Evolutionary conservation across 2,329 filamentous ascomycete species (phyloP).

Genomic region (Ceratocystis colombiana): DNA sequence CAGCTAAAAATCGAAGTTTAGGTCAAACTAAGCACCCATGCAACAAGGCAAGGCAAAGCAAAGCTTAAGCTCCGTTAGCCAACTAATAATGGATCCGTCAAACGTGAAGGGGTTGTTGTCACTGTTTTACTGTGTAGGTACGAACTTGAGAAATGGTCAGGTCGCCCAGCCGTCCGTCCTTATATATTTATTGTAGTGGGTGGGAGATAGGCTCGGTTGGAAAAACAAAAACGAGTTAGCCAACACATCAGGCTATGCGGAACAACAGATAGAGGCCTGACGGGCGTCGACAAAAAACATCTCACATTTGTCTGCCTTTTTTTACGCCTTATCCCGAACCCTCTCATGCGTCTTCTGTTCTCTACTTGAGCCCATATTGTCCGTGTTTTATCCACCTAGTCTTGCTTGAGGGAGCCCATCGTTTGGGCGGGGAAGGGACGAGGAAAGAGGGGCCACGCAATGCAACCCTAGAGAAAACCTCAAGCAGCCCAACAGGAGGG

Average conservation of each 20-base stretch:
- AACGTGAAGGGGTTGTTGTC: background rate
- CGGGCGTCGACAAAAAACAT: too few relatives aligned
- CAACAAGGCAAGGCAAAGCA: background rate
- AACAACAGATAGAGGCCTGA: too few relatives aligned
- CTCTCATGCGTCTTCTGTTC: too few relatives aligned
- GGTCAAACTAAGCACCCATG: background rate
- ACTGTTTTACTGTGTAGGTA: background rate
- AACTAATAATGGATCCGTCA: background rate
- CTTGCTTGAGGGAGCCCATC: too few relatives aligned
- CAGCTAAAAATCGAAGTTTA: background rate
- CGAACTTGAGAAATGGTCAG: background rate
- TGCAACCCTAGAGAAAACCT: background rate
- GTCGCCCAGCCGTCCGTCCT: background rate
- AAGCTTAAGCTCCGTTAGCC: constrained; percentile 4
- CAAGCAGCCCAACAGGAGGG: background rate
- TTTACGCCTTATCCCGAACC: too few relatives aligned
- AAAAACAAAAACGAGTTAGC: too few relatives aligned
- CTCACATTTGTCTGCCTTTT: too few relatives aligned
- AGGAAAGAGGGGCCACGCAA: background rate
- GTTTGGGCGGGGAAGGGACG: background rate
- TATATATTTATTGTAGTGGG: background rate
- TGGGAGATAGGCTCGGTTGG: too few relatives aligned
- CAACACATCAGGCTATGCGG: too few relatives aligned
- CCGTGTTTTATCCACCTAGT: too few relatives aligned
- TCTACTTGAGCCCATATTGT: too few relatives aligned